Evolutionary conservation across 306 rosid species (phyloP).

Genomic region (Casuarina cunninghamiana): DNA sequence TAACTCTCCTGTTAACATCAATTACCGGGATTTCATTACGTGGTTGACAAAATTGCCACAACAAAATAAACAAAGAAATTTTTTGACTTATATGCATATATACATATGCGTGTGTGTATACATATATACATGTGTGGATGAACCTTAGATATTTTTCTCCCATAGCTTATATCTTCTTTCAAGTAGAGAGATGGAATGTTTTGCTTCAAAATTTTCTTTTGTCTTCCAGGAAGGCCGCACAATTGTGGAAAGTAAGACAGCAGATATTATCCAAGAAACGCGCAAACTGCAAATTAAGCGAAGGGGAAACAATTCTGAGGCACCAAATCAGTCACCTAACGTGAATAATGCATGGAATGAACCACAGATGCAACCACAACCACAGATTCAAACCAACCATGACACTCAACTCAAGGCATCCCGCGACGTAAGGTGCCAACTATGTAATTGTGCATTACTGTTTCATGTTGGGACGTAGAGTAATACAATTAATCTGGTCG

Average conservation of each 20-base stretch:
- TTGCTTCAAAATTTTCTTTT: conserved; percentile 18
- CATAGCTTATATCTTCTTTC: conserved; percentile 7
- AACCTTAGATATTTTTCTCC: not conserved
- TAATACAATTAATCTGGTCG: conserved; percentile 5
- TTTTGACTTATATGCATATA: no score
- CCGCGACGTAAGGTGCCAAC: conserved; percentile 99
- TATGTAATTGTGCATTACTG: conserved; percentile 55
- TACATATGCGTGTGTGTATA: no score
- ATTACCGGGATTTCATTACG: no score
- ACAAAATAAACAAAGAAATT: no score
- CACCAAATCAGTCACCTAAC: conserved; percentile 37
- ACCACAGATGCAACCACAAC: conserved; percentile 20
- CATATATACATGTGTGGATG: no score
- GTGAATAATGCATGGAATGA: conserved; percentile 43
- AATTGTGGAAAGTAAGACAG: conserved; percentile 78
- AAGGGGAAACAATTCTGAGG: conserved; percentile 51
- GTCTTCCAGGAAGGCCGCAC: conserved; percentile 71
- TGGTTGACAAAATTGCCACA: no score
- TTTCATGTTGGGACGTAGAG: conserved; percentile 19
- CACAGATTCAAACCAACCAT: conserved; percentile 33
- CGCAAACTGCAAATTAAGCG: conserved; percentile 70
- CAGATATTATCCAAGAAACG: conserved; percentile 59
- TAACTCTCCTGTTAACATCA: no score
- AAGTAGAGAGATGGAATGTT: not conserved
- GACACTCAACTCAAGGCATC: conserved; percentile 97